These are phyloP conservation scores for Trichocomaceae sp. DNA, from an alignment of 2,329 filamentous ascomycete species.

Conservation along the genomic window DNA sequence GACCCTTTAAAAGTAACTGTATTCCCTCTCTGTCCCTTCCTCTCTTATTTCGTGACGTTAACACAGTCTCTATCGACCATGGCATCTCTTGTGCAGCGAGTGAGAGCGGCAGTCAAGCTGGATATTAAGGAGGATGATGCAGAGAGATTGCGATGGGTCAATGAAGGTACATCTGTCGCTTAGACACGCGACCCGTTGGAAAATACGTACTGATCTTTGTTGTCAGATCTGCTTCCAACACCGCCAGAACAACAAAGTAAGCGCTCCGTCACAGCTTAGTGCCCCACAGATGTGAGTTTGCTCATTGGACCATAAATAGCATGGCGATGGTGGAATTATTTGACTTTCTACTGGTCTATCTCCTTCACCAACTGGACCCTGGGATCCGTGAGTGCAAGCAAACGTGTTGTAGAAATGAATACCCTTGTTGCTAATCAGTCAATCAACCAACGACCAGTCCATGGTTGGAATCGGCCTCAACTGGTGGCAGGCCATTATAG, in stretches of 20 bases:
- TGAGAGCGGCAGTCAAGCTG: conserved; percentile 4
- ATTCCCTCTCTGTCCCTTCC: background rate
- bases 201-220: conserved; percentile 1
- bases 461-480: conserved; percentile 41
- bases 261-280: background rate
- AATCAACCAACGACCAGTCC: conserved; percentile 15
- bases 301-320: background rate
- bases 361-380: conserved; percentile 40
- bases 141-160: conserved; percentile 6
- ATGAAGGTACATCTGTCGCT: conserved; percentile 7
- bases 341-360: conserved; percentile 35
- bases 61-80: background rate
- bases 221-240: conserved; percentile 24
- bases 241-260: conserved; percentile 31
- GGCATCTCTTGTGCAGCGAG: conserved; percentile 9
- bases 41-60: background rate
- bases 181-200: conserved; percentile 4
- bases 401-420: background rate
- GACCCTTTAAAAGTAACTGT: background rate
- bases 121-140: conserved; percentile 4
- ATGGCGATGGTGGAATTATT: conserved; percentile 37
- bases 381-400: conserved; percentile 19
- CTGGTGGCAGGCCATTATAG: conserved; percentile 42
- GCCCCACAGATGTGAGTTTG: background rate
- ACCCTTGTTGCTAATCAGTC: background rate